phyloP scores from a whole-genome alignment of 2,329 filamentous ascomycete species.

The Paraconiothyrium sp. region DNA sequence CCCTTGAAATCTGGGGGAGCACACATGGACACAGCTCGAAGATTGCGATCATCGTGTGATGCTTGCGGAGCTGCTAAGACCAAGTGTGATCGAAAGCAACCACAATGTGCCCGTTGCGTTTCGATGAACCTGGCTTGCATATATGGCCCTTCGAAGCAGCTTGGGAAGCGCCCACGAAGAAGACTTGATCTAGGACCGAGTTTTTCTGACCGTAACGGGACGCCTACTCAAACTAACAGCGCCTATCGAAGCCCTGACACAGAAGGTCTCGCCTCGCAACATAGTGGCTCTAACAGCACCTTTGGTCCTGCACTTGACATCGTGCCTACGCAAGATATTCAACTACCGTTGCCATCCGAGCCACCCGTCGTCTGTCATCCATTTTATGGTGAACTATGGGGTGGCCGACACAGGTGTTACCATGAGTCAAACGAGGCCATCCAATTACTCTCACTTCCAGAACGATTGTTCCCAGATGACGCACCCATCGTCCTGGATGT shows the following conservation, averaged over 20 bases:
- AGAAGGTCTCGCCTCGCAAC: neutral
- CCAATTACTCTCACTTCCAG: constrained; percentile 13
- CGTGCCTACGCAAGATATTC: constrained; percentile 2
- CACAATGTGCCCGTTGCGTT: constrained; percentile 14
- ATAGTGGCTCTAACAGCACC: neutral
- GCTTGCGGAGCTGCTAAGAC: constrained; percentile 18
- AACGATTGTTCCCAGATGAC: constrained; percentile 3
- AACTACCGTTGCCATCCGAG: neutral
- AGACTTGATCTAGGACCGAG: constrained; percentile 9
- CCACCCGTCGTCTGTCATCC: constrained; percentile 3
- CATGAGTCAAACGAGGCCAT: constrained; percentile 16
- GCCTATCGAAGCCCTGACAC: constrained; percentile 2
- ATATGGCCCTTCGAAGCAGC: constrained; percentile 17
- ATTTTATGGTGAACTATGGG: neutral
- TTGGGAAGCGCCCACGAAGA: constrained; percentile 16
- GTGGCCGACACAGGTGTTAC: constrained; percentile 11
- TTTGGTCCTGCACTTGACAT: constrained; percentile 9
- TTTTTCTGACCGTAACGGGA: neutral
- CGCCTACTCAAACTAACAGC: neutral
- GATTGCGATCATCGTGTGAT: constrained; percentile 17
- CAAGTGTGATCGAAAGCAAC: constrained; percentile 19
- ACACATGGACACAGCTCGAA: constrained; percentile 9
- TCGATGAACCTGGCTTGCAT: constrained; percentile 13
- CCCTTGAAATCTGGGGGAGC: no score
- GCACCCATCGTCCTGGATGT: constrained; percentile 3